Percentiles rank a stretch among this genome's conserved stretches.
phyloP scores from a whole-genome alignment of 805 yeast species.

The Myxozyma melibiosi region DNA sequence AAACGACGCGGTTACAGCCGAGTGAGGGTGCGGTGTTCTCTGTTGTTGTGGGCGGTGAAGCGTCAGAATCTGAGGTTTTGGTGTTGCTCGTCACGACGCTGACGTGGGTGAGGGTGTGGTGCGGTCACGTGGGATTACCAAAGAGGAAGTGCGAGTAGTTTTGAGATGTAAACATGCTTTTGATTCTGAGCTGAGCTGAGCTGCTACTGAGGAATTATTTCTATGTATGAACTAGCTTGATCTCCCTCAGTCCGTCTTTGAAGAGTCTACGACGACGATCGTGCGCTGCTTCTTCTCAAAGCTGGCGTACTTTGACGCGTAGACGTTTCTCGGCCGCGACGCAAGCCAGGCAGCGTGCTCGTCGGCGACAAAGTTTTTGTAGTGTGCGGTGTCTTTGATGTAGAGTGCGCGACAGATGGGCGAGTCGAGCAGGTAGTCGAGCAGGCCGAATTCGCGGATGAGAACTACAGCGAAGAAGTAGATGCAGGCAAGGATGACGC shows the following conservation, averaged over 20 bases:
- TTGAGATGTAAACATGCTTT: no score
- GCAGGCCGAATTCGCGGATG: constrained; percentile 66
- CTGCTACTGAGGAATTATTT: no score
- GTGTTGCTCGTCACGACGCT: neutral
- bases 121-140: neutral
- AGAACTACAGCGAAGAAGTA: constrained; percentile 59
- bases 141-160: neutral
- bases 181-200: no score
- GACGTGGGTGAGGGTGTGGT: neutral
- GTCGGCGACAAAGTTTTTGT: constrained; percentile 23
- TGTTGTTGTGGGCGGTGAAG: neutral
- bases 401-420: constrained; percentile 50
- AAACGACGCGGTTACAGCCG: constrained; percentile 2
- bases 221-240: no score
- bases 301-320: neutral
- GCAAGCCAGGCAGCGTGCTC: constrained; percentile 19
- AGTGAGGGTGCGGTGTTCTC: constrained; percentile 16
- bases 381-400: constrained; percentile 44
- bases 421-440: constrained; percentile 65
- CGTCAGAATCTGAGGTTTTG: neutral
- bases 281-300: neutral
- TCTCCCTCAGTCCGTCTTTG: neutral
- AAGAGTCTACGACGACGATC: constrained; percentile 1
- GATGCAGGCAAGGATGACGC: constrained; percentile 57
- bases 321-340: constrained; percentile 1